Conservation (phyloP, 306 rosid genomes). For the Malus asiatica region DNA sequence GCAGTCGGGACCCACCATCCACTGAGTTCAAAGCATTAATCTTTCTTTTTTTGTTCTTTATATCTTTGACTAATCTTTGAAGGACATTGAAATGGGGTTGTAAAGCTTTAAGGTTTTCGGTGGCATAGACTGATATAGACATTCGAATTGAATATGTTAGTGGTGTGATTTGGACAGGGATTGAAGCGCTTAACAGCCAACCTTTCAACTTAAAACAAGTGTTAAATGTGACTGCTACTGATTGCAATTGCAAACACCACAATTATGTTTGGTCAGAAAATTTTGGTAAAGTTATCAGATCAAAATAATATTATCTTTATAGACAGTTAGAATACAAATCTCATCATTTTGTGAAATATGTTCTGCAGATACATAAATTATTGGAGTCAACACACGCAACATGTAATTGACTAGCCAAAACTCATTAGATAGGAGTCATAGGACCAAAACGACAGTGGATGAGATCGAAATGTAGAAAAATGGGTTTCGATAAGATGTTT, state of each 20-base stretch:
- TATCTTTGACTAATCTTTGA: background rate
- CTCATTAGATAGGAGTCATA: too few species aligned
- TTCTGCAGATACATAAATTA: too few species aligned
- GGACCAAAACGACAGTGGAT: too few species aligned
- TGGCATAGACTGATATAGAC: too few species aligned
- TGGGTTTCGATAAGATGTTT: too few species aligned
- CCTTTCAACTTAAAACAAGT: background rate
- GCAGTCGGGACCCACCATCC: background rate
- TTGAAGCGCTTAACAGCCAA: background rate
- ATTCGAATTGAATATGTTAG: background rate
- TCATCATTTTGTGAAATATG: too few species aligned
- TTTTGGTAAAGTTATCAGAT: too few species aligned
- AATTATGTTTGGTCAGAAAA: too few species aligned
- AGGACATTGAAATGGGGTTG: background rate
- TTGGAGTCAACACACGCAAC: too few species aligned
- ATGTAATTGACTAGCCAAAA: too few species aligned
- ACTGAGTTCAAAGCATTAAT: background rate
- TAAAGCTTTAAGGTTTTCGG: background rate
- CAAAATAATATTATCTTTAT: too few species aligned
- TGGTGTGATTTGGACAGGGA: background rate
- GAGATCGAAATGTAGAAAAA: rapidly evolving
- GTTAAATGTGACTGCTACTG: background rate
- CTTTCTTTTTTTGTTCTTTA: background rate
- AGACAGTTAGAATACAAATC: too few species aligned
- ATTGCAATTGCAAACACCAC: background rate